Base-by-base conservation (phyloP, 202 grass and related monocot species). In the Dendrocalamus latiflorus region DNA sequence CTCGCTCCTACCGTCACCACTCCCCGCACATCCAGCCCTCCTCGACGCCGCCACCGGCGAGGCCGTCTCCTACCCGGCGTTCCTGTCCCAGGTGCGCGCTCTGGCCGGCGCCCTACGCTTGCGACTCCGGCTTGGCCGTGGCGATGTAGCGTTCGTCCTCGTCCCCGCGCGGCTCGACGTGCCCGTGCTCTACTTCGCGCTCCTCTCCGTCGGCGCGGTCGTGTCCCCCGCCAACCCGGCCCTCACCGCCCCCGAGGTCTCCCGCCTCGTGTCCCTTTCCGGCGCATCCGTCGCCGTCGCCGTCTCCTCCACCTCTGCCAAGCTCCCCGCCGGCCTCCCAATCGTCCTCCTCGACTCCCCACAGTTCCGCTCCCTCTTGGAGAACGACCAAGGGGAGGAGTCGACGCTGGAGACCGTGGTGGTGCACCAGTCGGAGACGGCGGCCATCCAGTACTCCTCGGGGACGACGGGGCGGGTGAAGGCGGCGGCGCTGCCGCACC, bases 401-500 rank as follows among this genome's bases (percentile, higher is more conserved):
- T 6, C 0, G 24, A 21, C 10, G 7, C 71, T 18, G n/a, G 28
- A 60, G 7, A 2, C 18, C 6, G 75, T 25, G 25, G 50, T 18
- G 34, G 83, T 94, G 26, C 13, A 0, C 2, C 94, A 94, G 71
- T 87, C 87, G 6, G 94, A 88, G 0, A 72, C 86, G 24, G 94
- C 94, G 18, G 68, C 26, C 14, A 92, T 97, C 45, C 94, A 94
- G 80, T 94, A 20, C 88, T 94, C 91, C 6, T 97, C 94, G 1
- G 94, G 94, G 7, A 94, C 91, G 13, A 97, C 94, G 0, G 94
- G 91, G 20, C 62, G 62, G 28, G 74, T 97, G 51, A 97, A 97
- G 89, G 94, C 91, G 1, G 89, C 53, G 36, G 91, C 89, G 18
- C 71, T 92, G 72, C 71, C 94, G 75, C 91, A 97, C 76, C 87